phyloP scores from a whole-genome alignment of 2,329 filamentous ascomycete genomes.

The Paradendryphiella salina region DNA sequence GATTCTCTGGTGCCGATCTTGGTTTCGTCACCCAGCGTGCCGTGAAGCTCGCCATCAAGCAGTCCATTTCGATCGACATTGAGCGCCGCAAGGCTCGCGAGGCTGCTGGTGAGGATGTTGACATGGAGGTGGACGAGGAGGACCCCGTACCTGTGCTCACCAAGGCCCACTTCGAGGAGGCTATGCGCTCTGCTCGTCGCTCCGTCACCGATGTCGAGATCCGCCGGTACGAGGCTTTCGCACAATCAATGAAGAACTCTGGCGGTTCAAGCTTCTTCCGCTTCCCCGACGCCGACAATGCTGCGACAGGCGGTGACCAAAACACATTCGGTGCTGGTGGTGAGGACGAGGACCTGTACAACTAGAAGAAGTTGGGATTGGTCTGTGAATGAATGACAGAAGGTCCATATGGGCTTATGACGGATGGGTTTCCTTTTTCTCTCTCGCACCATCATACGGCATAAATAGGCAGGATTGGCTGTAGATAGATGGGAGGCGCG shows the following conservation, averaged over 20 bases:
- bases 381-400: constrained; percentile 1
- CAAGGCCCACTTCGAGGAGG: constrained; percentile 96
- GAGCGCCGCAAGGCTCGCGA: constrained; percentile 88
- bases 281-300: constrained; percentile 68
- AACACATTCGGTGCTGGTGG: constrained; percentile 77
- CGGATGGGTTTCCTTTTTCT: constrained; percentile 19
- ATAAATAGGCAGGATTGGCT: constrained; percentile 13
- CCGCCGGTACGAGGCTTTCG: constrained; percentile 95
- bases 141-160: constrained; percentile 96
- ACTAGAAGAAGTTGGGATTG: constrained; percentile 60
- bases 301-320: constrained; percentile 52
- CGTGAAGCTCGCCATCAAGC: constrained; percentile 99
- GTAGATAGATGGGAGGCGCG: constrained; percentile 22
- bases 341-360: constrained; percentile 96
- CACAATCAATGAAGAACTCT: constrained; percentile 98
- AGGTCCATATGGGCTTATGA: constrained; percentile 24
- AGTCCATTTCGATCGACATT: constrained; percentile 87
- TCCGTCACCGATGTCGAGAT: constrained; percentile 98
- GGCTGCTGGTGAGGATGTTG: constrained; percentile 69
- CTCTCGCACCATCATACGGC: constrained; percentile 15
- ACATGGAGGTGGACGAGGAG: constrained; percentile 74
- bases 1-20: constrained; percentile 99
- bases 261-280: constrained; percentile 97
- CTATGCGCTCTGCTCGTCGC: constrained; percentile 90
- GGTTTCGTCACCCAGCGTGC: constrained; percentile 98